A percentile compares a stretch with the other conserved stretches of the same genome.
These are phyloP conservation scores for Zygosaccharomyces bisporus DNA, from an alignment of 805 yeast species.

Conservation along the genomic window DNA sequence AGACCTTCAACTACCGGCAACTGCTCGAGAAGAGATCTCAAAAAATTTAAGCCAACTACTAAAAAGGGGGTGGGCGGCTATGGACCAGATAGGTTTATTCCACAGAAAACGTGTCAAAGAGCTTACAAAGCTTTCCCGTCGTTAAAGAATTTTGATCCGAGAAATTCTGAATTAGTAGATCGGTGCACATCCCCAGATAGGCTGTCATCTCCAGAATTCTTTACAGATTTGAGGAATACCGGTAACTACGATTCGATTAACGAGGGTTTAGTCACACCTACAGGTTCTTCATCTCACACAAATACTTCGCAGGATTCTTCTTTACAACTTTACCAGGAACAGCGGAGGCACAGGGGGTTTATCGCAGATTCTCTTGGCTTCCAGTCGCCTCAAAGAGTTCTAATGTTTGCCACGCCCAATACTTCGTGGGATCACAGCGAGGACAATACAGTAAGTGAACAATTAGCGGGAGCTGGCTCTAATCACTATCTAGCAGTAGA, in stretches of 20 bases:
- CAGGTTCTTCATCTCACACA: background rate
- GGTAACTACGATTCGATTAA: constrained; percentile 25
- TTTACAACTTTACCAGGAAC: constrained; percentile 3
- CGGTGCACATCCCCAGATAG: constrained; percentile 28
- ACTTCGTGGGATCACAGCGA: constrained; percentile 3
- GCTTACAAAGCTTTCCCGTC: constrained; percentile 27
- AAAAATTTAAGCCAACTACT: background rate
- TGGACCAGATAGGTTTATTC: constrained; percentile 41
- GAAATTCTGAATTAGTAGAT: constrained; percentile 15
- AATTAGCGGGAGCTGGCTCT: background rate
- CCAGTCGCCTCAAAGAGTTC: constrained; percentile 40
- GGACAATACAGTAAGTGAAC: background rate
- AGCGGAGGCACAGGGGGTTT: constrained; percentile 34
- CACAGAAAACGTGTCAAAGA: constrained; percentile 32
- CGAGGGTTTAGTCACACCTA: constrained; percentile 4
- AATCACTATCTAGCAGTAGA: constrained; percentile 16
- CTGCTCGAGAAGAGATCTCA: background rate
- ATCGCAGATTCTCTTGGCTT: constrained; percentile 53
- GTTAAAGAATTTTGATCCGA: constrained; percentile 18
- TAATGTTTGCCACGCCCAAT: constrained; percentile 29
- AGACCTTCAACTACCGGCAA: constrained; percentile 5
- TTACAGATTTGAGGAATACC: constrained; percentile 23
- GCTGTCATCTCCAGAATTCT: constrained; percentile 33
- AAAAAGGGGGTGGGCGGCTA: constrained; percentile 12
- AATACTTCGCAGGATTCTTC: background rate